A percentile compares a stretch with the other conserved stretches of the same genome.
These are phyloP conservation scores for Vitis hybrid DNA, from an alignment of 177 flowering plant genomes.

Conservation along the genomic window DNA sequence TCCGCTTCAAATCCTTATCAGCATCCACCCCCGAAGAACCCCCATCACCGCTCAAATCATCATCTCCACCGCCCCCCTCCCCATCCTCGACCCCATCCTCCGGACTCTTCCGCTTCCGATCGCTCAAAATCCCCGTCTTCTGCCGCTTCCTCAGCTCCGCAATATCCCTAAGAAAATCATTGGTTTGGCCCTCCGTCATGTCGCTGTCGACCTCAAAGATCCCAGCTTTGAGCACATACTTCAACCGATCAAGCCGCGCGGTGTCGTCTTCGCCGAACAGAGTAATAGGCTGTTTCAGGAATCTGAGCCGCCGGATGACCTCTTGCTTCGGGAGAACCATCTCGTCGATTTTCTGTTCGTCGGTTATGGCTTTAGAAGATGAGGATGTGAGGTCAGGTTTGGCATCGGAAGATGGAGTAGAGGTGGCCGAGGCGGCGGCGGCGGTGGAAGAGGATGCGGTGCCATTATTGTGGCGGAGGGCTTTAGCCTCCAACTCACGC, in stretches of 20 bases:
- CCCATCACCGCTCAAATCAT: constrained; percentile 68
- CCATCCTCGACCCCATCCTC: constrained; percentile 61
- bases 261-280: constrained; percentile 92
- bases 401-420: constrained; percentile 21
- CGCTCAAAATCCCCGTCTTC: constrained; percentile 77
- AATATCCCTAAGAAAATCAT: constrained; percentile 89
- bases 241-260: constrained; percentile 78
- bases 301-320: constrained; percentile 83
- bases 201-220: constrained; percentile 88
- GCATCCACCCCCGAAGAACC: constrained; percentile 64
- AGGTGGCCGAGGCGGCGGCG: constrained; percentile 16
- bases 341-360: constrained; percentile 82
- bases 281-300: constrained; percentile 89
- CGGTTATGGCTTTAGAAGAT: constrained; percentile 46
- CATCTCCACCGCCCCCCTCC: constrained; percentile 67
- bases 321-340: constrained; percentile 78
- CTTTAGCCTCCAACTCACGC: constrained; percentile 69
- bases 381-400: constrained; percentile 25
- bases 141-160: constrained; percentile 91
- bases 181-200: constrained; percentile 97
- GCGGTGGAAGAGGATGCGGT: constrained; percentile 13
- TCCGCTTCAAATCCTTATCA: constrained; percentile 76
- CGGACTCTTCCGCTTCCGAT: constrained; percentile 63
- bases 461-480: constrained; percentile 34
- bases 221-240: constrained; percentile 71